These are phyloP conservation scores for Cetraspora pellucida DNA, from an alignment of 192 early-diverging fungal species.

Conservation along the genomic window DNA sequence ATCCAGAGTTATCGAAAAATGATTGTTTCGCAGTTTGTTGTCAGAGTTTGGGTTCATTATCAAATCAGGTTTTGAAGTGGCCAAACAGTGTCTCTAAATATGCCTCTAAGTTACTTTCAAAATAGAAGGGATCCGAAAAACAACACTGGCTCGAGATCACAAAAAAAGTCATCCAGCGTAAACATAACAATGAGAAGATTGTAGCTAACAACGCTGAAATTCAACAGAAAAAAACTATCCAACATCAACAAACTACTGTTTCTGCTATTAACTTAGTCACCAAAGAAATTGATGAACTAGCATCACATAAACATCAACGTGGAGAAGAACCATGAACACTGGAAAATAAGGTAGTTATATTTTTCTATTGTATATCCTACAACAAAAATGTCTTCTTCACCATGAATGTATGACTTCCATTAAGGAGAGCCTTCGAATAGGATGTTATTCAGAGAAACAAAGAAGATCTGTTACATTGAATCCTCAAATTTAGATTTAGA, in stretches of 20 bases:
- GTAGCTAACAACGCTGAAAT: slow-evolving; percentile 22
- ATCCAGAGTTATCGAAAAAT: slow-evolving; percentile 27
- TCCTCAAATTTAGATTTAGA: slow-evolving; percentile 19
- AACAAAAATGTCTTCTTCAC: slow-evolving; percentile 29
- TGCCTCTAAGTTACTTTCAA: slow-evolving; percentile 27
- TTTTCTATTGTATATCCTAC: slow-evolving; percentile 23
- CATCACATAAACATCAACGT: slow-evolving; percentile 14
- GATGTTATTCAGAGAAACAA: slow-evolving; percentile 21
- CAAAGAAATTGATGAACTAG: slow-evolving; percentile 19
- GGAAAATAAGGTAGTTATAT: slow-evolving; percentile 24
- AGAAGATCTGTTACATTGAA: slow-evolving; percentile 24
- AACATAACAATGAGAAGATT: slow-evolving; percentile 21
- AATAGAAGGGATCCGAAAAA: slow-evolving; percentile 31
- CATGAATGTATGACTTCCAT: slow-evolving; percentile 25
- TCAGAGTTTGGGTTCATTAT: slow-evolving; percentile 3
- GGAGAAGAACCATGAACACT: slow-evolving; percentile 15
- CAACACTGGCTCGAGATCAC: slow-evolving; percentile 11
- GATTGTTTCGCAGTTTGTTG: slow-evolving; percentile 22
- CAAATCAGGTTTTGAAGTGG: slow-evolving; percentile 24
- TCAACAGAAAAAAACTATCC: slow-evolving; percentile 27
- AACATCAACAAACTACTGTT: neutral
- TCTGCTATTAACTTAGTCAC: slow-evolving; percentile 30
- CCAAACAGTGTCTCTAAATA: slow-evolving; percentile 32
- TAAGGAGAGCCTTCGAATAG: slow-evolving; percentile 31
- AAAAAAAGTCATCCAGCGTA: neutral